Evolutionary conservation across 208 protist genomes (phyloP), one percentile per base, ranked within the genome.

Genomic region (Leishmania mexicana): DNA sequence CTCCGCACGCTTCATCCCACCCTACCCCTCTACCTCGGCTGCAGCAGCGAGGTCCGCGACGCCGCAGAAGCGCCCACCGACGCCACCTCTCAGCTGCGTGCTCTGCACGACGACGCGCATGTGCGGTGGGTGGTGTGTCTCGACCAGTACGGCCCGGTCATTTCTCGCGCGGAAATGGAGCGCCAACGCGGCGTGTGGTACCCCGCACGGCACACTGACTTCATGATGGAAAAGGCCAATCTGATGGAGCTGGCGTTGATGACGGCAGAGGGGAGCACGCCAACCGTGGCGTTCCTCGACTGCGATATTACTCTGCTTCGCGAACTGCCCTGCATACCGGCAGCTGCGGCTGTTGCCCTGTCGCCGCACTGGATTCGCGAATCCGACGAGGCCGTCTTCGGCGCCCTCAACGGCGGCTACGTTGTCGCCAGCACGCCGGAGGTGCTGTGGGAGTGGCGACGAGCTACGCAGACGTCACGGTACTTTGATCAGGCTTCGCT

Each of bases 181-280:
- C 77, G 72, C 42, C 75, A 89, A 76, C 84, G 75, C 2, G 94
- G 94, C 8, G 86, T 95, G 67, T 95, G 90, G 90, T 96, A 91
- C 75, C 85, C 88, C 4, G 84, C 92, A 28, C 83, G 91, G 19
- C 92, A 97, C 86, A 86, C 88, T 0, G 94, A 96, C 78, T 95
- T 95, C 83, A 97, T 96, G 92, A 95, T 97, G 91, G 92, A 97
- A 80, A 97, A 97, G 78, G 79, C 89, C n/a, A 90, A 92, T 73
- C 77, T 96, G 15, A 90, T 97, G 86, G 92, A 95, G 75, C 82
- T 86, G 21, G 90, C 93, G 10, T 84, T 96, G 86, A 60, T 83
- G 42, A 75, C 62, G 40, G 67, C 79, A 28, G 35, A 71, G 7
- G 28, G 73, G 2, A 76, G 47, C 17, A 67, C 51, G 62, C 77